phyloP scores from a whole-genome alignment of 1,139 yeast genomes.

The Meyerozyma carpophila region DNA sequence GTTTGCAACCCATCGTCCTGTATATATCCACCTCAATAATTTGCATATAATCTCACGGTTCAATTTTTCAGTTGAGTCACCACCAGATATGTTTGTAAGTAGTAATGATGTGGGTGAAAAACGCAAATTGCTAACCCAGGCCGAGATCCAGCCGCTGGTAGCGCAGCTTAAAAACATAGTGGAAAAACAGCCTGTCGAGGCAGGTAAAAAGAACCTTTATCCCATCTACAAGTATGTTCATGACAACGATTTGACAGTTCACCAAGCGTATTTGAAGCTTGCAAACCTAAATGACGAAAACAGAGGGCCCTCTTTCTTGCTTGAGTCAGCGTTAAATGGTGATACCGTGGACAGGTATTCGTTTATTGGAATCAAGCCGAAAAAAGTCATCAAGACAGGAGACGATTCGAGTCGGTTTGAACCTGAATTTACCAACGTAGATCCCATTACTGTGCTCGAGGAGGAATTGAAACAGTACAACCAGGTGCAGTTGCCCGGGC shows the following conservation, averaged over 20 bases:
- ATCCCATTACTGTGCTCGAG: slow-evolving; percentile 75
- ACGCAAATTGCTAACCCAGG: slow-evolving; percentile 10
- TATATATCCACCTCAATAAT: not conserved
- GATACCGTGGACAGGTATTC: slow-evolving; percentile 88
- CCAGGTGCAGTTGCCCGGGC: slow-evolving; percentile 73
- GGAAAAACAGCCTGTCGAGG: slow-evolving; percentile 27
- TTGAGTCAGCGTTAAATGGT: slow-evolving; percentile 86
- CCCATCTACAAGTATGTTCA: slow-evolving; percentile 76
- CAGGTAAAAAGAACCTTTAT: slow-evolving; percentile 51
- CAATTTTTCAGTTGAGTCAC: slow-evolving; percentile 1
- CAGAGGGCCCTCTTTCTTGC: slow-evolving; percentile 66
- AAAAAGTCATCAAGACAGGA: slow-evolving; percentile 79
- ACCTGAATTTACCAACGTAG: slow-evolving; percentile 46
- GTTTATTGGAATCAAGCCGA: slow-evolving; percentile 82
- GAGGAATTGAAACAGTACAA: slow-evolving; percentile 57
- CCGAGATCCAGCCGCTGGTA: slow-evolving; percentile 56
- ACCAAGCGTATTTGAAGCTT: slow-evolving; percentile 80
- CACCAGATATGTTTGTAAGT: not conserved
- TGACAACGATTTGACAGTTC: slow-evolving; percentile 80
- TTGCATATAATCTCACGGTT: not conserved
- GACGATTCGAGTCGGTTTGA: slow-evolving; percentile 25
- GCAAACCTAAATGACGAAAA: slow-evolving; percentile 62
- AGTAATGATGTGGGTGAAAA: not conserved
- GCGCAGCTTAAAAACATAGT: slow-evolving; percentile 45
- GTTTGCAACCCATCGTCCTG: not conserved